Evolutionary conservation across 1,139 yeast genomes (phyloP).

Genomic region (Scheffersomyces segobiensis): DNA sequence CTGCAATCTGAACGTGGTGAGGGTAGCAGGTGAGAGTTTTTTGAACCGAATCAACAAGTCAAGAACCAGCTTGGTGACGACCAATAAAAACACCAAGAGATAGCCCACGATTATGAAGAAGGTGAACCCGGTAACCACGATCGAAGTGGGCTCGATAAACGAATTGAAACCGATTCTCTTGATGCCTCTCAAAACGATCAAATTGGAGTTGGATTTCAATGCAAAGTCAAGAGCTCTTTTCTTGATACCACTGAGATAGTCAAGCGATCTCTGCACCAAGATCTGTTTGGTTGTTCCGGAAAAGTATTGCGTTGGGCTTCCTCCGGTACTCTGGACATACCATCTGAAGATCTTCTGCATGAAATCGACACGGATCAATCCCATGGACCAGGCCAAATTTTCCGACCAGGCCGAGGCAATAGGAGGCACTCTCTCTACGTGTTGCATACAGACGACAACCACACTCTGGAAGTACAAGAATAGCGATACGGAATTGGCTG

Average conservation of each 20-base stretch:
- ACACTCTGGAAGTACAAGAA: constrained; percentile 78
- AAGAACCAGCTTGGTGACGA: constrained; percentile 50
- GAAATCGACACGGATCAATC: constrained; percentile 62
- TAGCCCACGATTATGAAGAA: constrained; percentile 71
- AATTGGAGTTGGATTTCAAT: constrained; percentile 45
- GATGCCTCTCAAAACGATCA: constrained; percentile 71
- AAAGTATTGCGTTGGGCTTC: constrained; percentile 62
- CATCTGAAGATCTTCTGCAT: constrained; percentile 80
- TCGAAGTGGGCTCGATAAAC: constrained; percentile 68
- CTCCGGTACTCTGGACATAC: constrained; percentile 82
- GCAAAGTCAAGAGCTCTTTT: constrained; percentile 29
- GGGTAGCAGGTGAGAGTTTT: constrained; percentile 48
- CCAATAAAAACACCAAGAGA: constrained; percentile 45
- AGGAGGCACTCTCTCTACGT: constrained; percentile 74
- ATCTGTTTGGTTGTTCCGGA: constrained; percentile 59
- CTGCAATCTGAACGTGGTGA: constrained; percentile 50
- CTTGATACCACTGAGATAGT: constrained; percentile 25
- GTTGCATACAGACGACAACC: constrained; percentile 70
- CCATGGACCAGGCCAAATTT: constrained; percentile 86
- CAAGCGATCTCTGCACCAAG: constrained; percentile 63
- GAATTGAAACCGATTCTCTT: constrained; percentile 69
- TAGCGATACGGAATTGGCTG: constrained; percentile 73
- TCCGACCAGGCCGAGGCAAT: constrained; percentile 82
- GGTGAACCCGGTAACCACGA: constrained; percentile 75
- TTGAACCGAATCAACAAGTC: constrained; percentile 45